A percentile compares a stretch with the other conserved stretches of the same genome.
Evolutionary conservation across 169 alveolate genomes (phyloP).

Genomic region (Perkinsus marinus): DNA sequence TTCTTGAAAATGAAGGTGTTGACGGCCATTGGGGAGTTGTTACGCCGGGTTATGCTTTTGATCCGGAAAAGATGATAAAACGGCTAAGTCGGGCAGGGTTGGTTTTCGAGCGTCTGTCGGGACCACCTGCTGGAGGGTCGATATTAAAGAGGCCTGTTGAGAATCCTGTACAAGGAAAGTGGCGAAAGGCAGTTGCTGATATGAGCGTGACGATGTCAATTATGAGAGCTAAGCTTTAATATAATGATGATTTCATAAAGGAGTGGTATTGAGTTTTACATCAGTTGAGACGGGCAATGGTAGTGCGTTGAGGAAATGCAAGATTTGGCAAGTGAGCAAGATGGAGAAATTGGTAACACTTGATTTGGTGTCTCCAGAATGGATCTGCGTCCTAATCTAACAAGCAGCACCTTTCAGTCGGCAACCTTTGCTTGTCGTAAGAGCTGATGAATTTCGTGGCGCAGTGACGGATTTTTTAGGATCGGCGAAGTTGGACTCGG

Average conservation of each 20-base stretch:
- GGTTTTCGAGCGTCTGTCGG: background rate
- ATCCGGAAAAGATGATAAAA: background rate
- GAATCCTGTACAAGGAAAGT: background rate
- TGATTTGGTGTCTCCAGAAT: background rate
- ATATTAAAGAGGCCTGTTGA: background rate
- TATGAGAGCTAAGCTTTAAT: no score
- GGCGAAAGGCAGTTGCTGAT: background rate
- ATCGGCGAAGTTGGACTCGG: background rate
- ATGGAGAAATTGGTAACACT: background rate
- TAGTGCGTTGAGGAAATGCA: background rate
- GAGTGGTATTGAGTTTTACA: background rate
- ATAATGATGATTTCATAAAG: background rate
- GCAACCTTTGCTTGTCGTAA: background rate
- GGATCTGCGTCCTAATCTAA: background rate
- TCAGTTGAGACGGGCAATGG: background rate
- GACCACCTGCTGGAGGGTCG: background rate
- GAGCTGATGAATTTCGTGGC: background rate
- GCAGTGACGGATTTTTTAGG: background rate
- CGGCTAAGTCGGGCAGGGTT: background rate
- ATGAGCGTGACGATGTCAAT: background rate
- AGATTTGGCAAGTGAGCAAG: background rate
- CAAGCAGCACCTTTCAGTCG: background rate
- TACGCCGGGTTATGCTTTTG: background rate
- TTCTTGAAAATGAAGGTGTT: background rate
- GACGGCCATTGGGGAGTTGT: background rate